A percentile compares a stretch with the other conserved stretches of the same genome.
Evolutionary conservation across 2,329 filamentous ascomycete species (phyloP).

Genomic region (Esteya vermicola): DNA sequence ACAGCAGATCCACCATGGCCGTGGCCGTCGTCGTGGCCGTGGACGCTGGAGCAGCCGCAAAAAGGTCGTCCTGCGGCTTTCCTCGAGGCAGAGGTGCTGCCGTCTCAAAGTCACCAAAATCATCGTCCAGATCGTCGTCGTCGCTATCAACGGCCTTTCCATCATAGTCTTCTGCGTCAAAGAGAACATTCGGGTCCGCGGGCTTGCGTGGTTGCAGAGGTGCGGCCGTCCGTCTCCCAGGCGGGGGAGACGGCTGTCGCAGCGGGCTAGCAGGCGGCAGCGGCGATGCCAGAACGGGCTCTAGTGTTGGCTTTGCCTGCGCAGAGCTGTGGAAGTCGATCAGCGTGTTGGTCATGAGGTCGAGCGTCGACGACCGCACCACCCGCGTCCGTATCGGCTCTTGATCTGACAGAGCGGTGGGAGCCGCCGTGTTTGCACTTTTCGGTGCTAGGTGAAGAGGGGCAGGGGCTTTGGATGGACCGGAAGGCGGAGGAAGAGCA

Average conservation of each 20-base stretch:
- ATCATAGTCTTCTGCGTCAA: constrained; percentile 48
- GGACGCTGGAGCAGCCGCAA: neutral
- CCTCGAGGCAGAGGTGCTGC: constrained; percentile 2
- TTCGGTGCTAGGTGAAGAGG: neutral
- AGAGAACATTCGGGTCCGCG: constrained; percentile 42
- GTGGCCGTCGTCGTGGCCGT: neutral
- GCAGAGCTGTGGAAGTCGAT: constrained; percentile 19
- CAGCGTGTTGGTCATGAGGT: constrained; percentile 38
- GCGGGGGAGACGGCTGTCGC: neutral
- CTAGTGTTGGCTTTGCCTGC: neutral
- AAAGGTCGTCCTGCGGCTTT: neutral
- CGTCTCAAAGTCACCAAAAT: constrained; percentile 16
- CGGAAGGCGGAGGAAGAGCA: constrained; percentile 6
- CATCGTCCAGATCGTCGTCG: constrained; percentile 10
- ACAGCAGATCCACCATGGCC: constrained; percentile 9
- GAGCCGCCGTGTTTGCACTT: too few relatives aligned
- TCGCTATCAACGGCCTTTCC: constrained; percentile 19
- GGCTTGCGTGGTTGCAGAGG: constrained; percentile 8
- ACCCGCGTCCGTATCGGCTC: constrained; percentile 16
- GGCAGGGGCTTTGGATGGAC: too few relatives aligned
- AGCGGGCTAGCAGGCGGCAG: neutral
- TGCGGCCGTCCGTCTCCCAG: neutral
- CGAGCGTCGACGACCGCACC: constrained; percentile 35
- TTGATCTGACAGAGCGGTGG: too few relatives aligned
- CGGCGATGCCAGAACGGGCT: neutral